These are phyloP conservation scores for Starmerella riodocensis DNA, from an alignment of 805 yeast species.

Conservation along the genomic window DNA sequence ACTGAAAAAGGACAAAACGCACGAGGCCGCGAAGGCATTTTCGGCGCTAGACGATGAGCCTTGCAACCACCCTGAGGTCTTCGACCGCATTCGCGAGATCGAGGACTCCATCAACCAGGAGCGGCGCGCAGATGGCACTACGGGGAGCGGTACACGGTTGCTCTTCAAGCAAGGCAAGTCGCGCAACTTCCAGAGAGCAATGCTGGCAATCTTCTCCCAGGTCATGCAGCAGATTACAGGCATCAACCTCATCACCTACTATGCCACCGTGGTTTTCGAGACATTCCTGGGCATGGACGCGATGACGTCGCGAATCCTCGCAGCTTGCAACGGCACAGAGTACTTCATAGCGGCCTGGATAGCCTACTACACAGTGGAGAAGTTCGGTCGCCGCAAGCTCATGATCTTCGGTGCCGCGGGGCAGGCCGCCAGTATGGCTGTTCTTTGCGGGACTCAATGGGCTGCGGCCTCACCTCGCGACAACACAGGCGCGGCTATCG, in stretches of 20 bases:
- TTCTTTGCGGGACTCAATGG: slow-evolving; percentile 26
- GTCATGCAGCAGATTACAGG: slow-evolving; percentile 32
- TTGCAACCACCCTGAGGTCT: slow-evolving; percentile 4
- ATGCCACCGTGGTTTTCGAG: slow-evolving; percentile 44
- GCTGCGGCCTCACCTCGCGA: slow-evolving; percentile 27
- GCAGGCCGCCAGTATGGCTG: slow-evolving; percentile 30
- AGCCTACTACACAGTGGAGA: slow-evolving; percentile 42
- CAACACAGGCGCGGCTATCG: slow-evolving; percentile 36
- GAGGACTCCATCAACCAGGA: slow-evolving; percentile 12
- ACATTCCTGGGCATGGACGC: slow-evolving; percentile 35
- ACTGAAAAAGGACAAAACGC: slow-evolving; percentile 47
- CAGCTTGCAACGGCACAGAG: slow-evolving; percentile 35
- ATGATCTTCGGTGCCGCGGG: slow-evolving; percentile 27
- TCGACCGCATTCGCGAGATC: slow-evolving; percentile 9
- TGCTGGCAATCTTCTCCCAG: slow-evolving; percentile 32
- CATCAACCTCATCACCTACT: slow-evolving; percentile 44
- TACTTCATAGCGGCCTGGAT: slow-evolving; percentile 33
- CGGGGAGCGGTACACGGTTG: slow-evolving; percentile 27
- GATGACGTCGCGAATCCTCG: slow-evolving; percentile 33
- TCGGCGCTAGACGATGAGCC: slow-evolving; percentile 30
- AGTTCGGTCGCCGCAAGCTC: slow-evolving; percentile 38
- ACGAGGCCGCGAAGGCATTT: slow-evolving; percentile 34
- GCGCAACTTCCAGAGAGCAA: slow-evolving; percentile 19
- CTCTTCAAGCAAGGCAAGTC: slow-evolving; percentile 25
- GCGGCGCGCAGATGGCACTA: slow-evolving; percentile 5